A percentile compares a stretch with the other conserved stretches of the same genome.
Conservation (phyloP, 2,329 filamentous ascomycete species). For the Ophiostoma sp. region DNA sequence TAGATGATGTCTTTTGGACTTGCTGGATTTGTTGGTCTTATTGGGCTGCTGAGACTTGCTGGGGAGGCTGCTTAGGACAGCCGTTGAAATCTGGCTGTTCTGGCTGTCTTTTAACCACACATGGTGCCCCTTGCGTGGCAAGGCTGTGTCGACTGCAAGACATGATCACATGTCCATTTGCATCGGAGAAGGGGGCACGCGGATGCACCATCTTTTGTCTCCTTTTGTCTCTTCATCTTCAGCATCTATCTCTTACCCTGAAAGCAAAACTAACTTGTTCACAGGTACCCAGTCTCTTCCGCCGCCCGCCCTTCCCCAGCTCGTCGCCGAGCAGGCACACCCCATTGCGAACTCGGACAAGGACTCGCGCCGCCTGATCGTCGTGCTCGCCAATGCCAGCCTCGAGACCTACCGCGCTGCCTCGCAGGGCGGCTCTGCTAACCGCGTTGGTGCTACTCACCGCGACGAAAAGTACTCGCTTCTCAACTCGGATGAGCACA, state of each 20-base stretch:
- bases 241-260: background rate
- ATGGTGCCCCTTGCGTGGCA: constrained; percentile 2
- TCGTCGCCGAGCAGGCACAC: constrained; percentile 87
- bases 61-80: background rate
- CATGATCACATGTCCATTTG: constrained; percentile 4
- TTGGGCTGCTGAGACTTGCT: background rate
- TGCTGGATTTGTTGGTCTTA: background rate
- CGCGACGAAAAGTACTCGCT: constrained; percentile 95
- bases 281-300: constrained; percentile 91
- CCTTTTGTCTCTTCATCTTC: background rate
- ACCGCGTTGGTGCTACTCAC: constrained; percentile 53
- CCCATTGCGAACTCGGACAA: constrained; percentile 84
- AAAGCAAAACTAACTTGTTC: constrained; percentile 24
- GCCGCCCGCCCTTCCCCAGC: constrained; percentile 80
- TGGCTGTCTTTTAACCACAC: background rate
- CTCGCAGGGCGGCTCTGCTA: constrained; percentile 59
- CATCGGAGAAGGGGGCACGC: background rate
- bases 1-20: background rate
- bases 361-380: constrained; percentile 84
- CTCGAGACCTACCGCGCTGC: constrained; percentile 96
- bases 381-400: constrained; percentile 94
- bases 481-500: constrained; percentile 98
- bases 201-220: background rate
- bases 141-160: background rate
- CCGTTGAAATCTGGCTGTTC: background rate